Percentiles rank a stretch among this genome's conserved stretches.
These are phyloP conservation scores for Tetracentron sinense DNA, from an alignment of 164 flowering plant species.

Conservation along the genomic window DNA sequence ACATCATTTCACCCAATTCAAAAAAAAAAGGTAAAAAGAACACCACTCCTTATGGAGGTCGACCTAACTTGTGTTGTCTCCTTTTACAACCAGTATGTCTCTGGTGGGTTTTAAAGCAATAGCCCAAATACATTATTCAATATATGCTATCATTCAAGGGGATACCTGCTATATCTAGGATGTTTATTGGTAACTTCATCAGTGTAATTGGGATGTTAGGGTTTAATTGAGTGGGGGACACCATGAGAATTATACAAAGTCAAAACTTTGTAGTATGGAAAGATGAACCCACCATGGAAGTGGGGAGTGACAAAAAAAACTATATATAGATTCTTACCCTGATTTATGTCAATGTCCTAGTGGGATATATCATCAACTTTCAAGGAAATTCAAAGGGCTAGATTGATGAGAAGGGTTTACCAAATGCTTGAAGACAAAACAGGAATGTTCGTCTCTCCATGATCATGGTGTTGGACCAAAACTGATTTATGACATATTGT, in stretches of 20 bases:
- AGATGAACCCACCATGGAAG: neutral
- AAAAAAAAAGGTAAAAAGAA: neutral
- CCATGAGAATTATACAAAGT: neutral
- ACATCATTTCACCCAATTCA: neutral
- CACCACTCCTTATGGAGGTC: neutral
- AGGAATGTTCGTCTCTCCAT: too few relatives aligned
- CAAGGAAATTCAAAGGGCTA: too few relatives aligned
- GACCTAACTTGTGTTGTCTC: neutral
- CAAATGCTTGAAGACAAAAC: too few relatives aligned
- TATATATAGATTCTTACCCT: neutral
- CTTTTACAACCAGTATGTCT: neutral
- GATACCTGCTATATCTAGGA: neutral
- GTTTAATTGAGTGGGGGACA: neutral
- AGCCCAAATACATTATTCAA: neutral
- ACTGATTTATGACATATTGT: too few relatives aligned
- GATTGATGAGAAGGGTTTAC: too few relatives aligned
- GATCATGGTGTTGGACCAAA: too few relatives aligned
- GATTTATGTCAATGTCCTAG: neutral
- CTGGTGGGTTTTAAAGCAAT: too few relatives aligned
- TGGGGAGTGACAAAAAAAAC: neutral
- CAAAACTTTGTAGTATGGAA: slow-evolving; percentile 4
- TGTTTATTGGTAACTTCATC: too few relatives aligned
- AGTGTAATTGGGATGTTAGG: too few relatives aligned
- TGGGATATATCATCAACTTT: neutral
- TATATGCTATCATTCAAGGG: neutral